Evolutionary conservation across 2,329 filamentous ascomycete species (phyloP).

Genomic region (Chaetoscypha palmicola): DNA sequence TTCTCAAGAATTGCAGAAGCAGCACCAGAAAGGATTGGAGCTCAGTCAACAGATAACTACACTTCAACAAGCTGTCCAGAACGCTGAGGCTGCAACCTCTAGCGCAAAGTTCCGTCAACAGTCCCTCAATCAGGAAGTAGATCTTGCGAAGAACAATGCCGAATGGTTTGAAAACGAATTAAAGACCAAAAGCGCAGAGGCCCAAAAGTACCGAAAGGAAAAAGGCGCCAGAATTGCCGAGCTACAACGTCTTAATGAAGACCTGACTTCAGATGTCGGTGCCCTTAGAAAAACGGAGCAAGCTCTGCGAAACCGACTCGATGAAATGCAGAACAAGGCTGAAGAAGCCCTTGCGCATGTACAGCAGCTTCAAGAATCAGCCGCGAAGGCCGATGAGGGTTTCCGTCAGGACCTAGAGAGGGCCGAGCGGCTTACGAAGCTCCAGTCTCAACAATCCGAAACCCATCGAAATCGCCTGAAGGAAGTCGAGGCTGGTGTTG

Average conservation of each 20-base stretch:
- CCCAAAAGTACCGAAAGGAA: slow-evolving; percentile 87
- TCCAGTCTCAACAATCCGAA: slow-evolving; percentile 69
- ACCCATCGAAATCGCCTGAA: slow-evolving; percentile 64
- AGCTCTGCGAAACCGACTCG: slow-evolving; percentile 70
- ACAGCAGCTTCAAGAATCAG: slow-evolving; percentile 78
- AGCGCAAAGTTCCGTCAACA: slow-evolving; percentile 88
- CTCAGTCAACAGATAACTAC: slow-evolving; percentile 74
- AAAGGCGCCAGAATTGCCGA: slow-evolving; percentile 85
- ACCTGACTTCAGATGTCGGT: slow-evolving; percentile 70
- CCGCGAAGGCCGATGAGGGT: slow-evolving; percentile 73
- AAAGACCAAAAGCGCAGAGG: slow-evolving; percentile 81
- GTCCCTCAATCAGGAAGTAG: slow-evolving; percentile 81
- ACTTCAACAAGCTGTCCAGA: slow-evolving; percentile 78
- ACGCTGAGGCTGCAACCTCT: slow-evolving; percentile 70
- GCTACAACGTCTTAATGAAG: slow-evolving; percentile 82
- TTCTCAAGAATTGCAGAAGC: slow-evolving; percentile 76
- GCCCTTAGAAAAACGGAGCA: slow-evolving; percentile 73
- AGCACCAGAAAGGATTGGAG: slow-evolving; percentile 81
- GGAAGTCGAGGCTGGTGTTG: slow-evolving; percentile 57
- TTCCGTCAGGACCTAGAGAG: slow-evolving; percentile 83
- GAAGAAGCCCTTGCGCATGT: slow-evolving; percentile 77
- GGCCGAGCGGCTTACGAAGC: slow-evolving; percentile 70
- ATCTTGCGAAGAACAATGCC: slow-evolving; percentile 78
- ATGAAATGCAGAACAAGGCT: slow-evolving; percentile 77
- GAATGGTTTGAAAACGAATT: slow-evolving; percentile 92